phyloP scores from a whole-genome alignment of 1,139 yeast genomes.

The Groenewaldozyma sp. region DNA sequence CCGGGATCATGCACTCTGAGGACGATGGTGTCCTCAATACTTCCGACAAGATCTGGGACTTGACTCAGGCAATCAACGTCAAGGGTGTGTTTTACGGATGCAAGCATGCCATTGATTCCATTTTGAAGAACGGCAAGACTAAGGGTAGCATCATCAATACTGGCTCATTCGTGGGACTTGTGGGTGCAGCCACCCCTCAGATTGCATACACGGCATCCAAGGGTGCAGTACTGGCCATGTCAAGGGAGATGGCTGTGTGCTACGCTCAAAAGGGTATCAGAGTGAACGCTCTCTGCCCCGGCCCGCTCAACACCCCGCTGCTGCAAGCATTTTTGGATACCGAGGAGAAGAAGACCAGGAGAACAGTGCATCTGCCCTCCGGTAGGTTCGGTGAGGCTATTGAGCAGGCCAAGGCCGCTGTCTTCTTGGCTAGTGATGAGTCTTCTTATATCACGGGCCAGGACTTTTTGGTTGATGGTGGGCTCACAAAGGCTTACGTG shows the following conservation, averaged over 20 bases:
- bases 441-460: slow-evolving; percentile 77
- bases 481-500: slow-evolving; percentile 33
- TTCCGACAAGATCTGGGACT: slow-evolving; percentile 40
- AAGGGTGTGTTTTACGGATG: slow-evolving; percentile 54
- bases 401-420: slow-evolving; percentile 76
- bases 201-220: slow-evolving; percentile 35
- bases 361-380: slow-evolving; percentile 51
- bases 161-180: slow-evolving; percentile 52
- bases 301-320: slow-evolving; percentile 47
- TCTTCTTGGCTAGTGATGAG: slow-evolving; percentile 73
- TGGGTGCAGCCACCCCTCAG: slow-evolving; percentile 34
- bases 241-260: slow-evolving; percentile 60
- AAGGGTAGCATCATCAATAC: slow-evolving; percentile 52
- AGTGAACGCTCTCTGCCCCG: slow-evolving; percentile 65
- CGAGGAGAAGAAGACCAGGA: slow-evolving; percentile 30
- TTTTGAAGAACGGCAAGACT: slow-evolving; percentile 39
- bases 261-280: slow-evolving; percentile 60
- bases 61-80: slow-evolving; percentile 43
- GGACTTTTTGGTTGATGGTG: slow-evolving; percentile 81
- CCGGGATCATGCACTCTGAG: slow-evolving; percentile 69
- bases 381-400: slow-evolving; percentile 44
- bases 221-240: slow-evolving; percentile 33
- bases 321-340: slow-evolving; percentile 43
- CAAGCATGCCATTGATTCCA: slow-evolving; percentile 41
- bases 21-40: slow-evolving; percentile 40